Base-by-base conservation (phyloP, 2,329 filamentous ascomycete species). In the Pyrenochaeta sp. region DNA sequence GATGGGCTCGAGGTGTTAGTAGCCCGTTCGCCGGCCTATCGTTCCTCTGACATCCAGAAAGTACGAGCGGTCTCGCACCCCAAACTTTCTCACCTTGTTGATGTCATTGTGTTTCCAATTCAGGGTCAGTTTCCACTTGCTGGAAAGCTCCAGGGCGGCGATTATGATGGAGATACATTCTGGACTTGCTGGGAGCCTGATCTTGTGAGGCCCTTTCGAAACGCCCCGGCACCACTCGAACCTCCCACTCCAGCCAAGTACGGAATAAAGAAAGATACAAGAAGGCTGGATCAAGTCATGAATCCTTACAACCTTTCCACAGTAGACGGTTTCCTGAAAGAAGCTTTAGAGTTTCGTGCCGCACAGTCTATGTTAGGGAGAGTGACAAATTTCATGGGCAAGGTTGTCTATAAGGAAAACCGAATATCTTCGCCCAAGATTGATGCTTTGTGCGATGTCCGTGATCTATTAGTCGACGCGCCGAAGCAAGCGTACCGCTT, bases 101-200 rank as follows among this genome's bases (percentile, higher is more conserved):
- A 97, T 63, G 87, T 97, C 1, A 81, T 95, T 12, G 83, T 97
- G 0, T 97, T 98, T 61, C 81, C 90, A 0, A 80, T 79, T 0
- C 84, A 82, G 54, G 90, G 90, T 0, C 68, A 81, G 21, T 77
- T 75, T 0, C 85, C 90, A 0, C 79, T 92, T 0, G 91, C 90
- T 0, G 83, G 86, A 7, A 87, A 88, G 63, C 78, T 94, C 0
- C 91, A 90, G 1, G 91, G 91, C 0, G 91, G 91, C 0, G 91
- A 94, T 65, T 94, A 92, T 57, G 90, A 94, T 60, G 91, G 91
- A 0, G 91, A 95, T 57, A 82, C 78, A n/a, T 82, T 90, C 4
- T 93, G 90, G 89, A 76, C 91, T 0, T 91, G 88, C 64, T 94
- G 89, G 88, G 89, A 93, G 23, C 77, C 79, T 0, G 73, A 77